These are phyloP conservation scores for Naganishia vaughanmartiniae DNA, from an alignment of 768 basidiomycete species.

Conservation along the genomic window DNA sequence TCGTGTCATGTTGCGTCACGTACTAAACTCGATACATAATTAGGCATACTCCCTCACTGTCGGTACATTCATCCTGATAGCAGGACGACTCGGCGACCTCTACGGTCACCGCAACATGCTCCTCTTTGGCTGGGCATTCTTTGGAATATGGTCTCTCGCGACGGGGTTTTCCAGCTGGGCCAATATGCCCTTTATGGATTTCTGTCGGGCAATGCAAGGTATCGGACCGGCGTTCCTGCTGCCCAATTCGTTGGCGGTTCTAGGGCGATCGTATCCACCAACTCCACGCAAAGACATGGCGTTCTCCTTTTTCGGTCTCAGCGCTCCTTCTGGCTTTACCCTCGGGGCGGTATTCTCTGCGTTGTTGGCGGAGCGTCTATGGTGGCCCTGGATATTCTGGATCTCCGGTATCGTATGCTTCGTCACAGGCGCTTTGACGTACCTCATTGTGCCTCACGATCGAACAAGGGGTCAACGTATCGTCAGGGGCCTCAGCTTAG, in stretches of 20 bases:
- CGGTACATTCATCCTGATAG: slow-evolving; percentile 38
- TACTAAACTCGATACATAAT: background rate
- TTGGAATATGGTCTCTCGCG: slow-evolving; percentile 24
- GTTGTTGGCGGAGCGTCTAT: slow-evolving; percentile 28
- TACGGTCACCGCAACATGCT: slow-evolving; percentile 32
- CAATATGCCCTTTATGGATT: slow-evolving; percentile 33
- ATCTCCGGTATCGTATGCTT: slow-evolving; percentile 31
- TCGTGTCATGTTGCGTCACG: background rate
- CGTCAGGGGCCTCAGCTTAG: slow-evolving; percentile 4
- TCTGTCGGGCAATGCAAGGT: slow-evolving; percentile 38
- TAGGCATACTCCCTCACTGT: slow-evolving; percentile 36
- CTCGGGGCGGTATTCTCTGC: slow-evolving; percentile 36
- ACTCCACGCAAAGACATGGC: slow-evolving; percentile 33
- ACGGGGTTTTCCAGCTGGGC: background rate
- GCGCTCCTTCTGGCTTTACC: slow-evolving; percentile 39
- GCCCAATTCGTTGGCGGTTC: slow-evolving; percentile 39
- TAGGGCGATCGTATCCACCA: slow-evolving; percentile 40
- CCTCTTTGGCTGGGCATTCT: slow-evolving; percentile 28
- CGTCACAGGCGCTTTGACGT: slow-evolving; percentile 29
- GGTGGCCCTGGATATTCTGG: slow-evolving; percentile 40
- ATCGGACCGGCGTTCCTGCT: slow-evolving; percentile 38
- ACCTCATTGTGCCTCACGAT: slow-evolving; percentile 30
- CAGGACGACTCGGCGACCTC: slow-evolving; percentile 39
- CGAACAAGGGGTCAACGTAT: slow-evolving; percentile 29
- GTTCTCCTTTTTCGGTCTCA: slow-evolving; percentile 38